These are phyloP conservation scores for Blastomyces gilchristii DNA, from an alignment of 2,329 filamentous ascomycete species.

Conservation along the genomic window DNA sequence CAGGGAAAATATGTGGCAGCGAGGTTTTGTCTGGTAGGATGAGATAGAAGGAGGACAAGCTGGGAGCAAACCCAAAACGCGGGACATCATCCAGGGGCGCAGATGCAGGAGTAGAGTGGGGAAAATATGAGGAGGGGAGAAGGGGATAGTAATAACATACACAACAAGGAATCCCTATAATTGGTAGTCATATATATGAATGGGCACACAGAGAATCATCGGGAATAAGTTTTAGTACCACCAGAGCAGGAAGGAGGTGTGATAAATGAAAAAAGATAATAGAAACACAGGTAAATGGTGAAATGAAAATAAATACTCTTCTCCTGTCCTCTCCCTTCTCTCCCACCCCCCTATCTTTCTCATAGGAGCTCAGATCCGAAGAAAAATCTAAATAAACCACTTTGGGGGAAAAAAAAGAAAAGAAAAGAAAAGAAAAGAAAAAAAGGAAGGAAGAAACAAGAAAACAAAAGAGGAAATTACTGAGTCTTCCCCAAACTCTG, in stretches of 20 bases:
- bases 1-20: neutral
- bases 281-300: neutral
- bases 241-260: neutral
- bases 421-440: too few species aligned
- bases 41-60: too few species aligned
- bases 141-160: neutral
- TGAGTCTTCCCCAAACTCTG: slow-evolving; percentile 60
- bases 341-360: too few species aligned
- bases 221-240: neutral
- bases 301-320: neutral
- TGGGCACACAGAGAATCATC: neutral
- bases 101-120: neutral
- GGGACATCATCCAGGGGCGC: too few species aligned
- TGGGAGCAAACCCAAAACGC: too few species aligned
- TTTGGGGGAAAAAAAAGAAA: neutral
- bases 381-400: too few species aligned
- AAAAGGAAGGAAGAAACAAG: too few species aligned
- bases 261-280: neutral
- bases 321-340: neutral
- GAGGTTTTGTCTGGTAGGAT: neutral
- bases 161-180: neutral
- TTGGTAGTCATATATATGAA: neutral
- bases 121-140: neutral
- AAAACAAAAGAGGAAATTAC: neutral
- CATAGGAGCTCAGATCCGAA: neutral